phyloP scores from a whole-genome alignment of 352 stramenopile genomes.

The Pythium scleroteichum region DNA sequence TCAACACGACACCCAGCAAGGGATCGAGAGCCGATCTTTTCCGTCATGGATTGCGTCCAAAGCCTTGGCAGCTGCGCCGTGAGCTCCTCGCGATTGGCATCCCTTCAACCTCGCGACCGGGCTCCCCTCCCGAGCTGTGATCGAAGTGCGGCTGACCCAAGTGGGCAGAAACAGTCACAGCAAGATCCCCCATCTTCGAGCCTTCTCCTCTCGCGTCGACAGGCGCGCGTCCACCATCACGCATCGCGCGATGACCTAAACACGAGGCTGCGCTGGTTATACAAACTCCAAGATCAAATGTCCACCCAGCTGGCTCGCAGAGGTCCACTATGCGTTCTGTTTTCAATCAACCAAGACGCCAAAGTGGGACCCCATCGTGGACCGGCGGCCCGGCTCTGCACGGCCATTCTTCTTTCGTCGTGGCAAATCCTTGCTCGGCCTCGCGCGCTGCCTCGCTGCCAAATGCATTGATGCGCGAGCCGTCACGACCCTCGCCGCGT shows the following conservation, averaged over 20 bases:
- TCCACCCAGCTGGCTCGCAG: neutral
- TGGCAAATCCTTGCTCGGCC: neutral
- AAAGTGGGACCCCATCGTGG: neutral
- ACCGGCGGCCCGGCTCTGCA: too few species aligned
- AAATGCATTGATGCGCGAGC: too few species aligned
- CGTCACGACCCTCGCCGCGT: too few species aligned
- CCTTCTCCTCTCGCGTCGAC: neutral
- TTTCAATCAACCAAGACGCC: neutral
- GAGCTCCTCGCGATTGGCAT: neutral
- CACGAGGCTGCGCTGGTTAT: neutral
- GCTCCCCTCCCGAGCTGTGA: neutral
- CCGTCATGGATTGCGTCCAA: too few species aligned
- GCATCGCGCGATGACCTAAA: too few species aligned
- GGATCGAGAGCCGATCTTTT: too few species aligned
- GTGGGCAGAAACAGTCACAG: slow-evolving; percentile 16
- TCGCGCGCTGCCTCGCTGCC: too few species aligned
- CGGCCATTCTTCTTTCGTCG: neutral
- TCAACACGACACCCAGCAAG: too few species aligned
- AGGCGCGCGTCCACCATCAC: neutral
- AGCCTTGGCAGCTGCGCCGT: too few species aligned
- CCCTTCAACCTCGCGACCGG: slow-evolving; percentile 4
- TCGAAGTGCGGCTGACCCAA: neutral
- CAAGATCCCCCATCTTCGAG: neutral
- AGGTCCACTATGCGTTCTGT: neutral
- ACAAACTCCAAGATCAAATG: neutral